Conservation (phyloP, 768 basidiomycete species). For the Suillus plorans region DNA sequence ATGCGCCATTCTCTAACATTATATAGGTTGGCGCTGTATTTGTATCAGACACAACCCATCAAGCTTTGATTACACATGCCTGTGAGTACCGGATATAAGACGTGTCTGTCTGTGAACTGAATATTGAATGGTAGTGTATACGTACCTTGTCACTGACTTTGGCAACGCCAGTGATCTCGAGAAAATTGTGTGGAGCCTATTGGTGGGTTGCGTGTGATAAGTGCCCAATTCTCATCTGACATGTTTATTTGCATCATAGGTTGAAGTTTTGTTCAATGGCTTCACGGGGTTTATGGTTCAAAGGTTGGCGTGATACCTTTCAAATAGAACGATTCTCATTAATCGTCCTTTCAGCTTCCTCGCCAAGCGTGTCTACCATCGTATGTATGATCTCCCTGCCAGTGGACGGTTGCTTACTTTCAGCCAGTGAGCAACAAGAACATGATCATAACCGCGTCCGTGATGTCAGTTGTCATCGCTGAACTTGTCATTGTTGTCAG, state of each 20-base stretch:
- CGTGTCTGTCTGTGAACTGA: background rate
- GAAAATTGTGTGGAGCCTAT: slow-evolving; percentile 39
- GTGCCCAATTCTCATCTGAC: background rate
- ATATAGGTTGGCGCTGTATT: slow-evolving; percentile 50
- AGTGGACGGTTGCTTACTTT: slow-evolving; percentile 3
- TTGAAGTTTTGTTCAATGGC: slow-evolving; percentile 49
- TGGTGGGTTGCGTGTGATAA: background rate
- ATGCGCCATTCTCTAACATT: background rate
- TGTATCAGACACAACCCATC: slow-evolving; percentile 50
- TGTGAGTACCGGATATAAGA: slow-evolving; percentile 26
- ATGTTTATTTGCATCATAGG: slow-evolving; percentile 22
- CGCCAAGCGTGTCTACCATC: slow-evolving; percentile 42
- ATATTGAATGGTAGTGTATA: slow-evolving; percentile 37
- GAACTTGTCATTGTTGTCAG: slow-evolving; percentile 38
- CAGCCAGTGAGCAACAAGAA: slow-evolving; percentile 45
- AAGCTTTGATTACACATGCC: slow-evolving; percentile 50
- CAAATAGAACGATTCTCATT: background rate
- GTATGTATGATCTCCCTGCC: slow-evolving; percentile 24
- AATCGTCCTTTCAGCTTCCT: slow-evolving; percentile 35
- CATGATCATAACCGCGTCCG: slow-evolving; percentile 34
- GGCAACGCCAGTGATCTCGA: slow-evolving; percentile 27
- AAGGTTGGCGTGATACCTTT: slow-evolving; percentile 10
- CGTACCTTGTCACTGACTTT: slow-evolving; percentile 40
- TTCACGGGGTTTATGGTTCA: slow-evolving; percentile 51
- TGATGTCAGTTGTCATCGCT: slow-evolving; percentile 33